Percentiles rank a stretch among this genome's conserved stretches.
Conservation (phyloP, 208 protist genomes). For the Vickermania ingenoplastis region DNA sequence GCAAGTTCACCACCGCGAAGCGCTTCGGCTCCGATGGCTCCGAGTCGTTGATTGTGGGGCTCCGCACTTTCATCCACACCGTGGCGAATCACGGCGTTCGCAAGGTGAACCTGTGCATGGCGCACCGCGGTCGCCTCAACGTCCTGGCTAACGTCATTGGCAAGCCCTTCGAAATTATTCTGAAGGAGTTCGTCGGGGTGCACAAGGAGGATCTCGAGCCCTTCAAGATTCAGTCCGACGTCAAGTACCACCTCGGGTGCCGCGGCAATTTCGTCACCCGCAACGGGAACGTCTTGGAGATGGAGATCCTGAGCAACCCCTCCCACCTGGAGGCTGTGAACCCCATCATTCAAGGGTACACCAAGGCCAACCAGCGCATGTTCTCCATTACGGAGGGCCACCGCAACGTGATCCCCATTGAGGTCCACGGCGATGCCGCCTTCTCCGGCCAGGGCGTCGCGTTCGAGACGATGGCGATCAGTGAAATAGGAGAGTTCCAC, state of each 20-base stretch:
- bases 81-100: slow-evolving; percentile 83
- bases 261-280: slow-evolving; percentile 53
- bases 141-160: slow-evolving; percentile 95
- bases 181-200: slow-evolving; percentile 88
- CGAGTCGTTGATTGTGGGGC: slow-evolving; percentile 93
- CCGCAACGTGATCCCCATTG: slow-evolving; percentile 71
- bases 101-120: slow-evolving; percentile 96
- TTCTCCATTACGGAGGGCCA: slow-evolving; percentile 32
- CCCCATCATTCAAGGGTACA: slow-evolving; percentile 96
- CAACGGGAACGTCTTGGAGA: slow-evolving; percentile 83
- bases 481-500: slow-evolving; percentile 85
- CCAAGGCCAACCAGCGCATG: slow-evolving; percentile 88
- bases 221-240: slow-evolving; percentile 95
- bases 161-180: slow-evolving; percentile 91
- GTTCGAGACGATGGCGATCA: slow-evolving; percentile 96
- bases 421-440: slow-evolving; percentile 98
- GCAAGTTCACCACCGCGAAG: slow-evolving; percentile 93
- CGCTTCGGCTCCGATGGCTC: slow-evolving; percentile 96
- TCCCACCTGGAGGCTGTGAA: slow-evolving; percentile 99
- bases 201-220: slow-evolving; percentile 51
- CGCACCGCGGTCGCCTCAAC: slow-evolving; percentile 97
- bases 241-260: slow-evolving; percentile 98
- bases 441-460: slow-evolving; percentile 96
- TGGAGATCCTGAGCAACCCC: slow-evolving; percentile 97
- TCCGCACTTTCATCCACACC: slow-evolving; percentile 89